Evolutionary conservation across 345 rosid species (phyloP).

Genomic region (Ailanthus altissimus): DNA sequence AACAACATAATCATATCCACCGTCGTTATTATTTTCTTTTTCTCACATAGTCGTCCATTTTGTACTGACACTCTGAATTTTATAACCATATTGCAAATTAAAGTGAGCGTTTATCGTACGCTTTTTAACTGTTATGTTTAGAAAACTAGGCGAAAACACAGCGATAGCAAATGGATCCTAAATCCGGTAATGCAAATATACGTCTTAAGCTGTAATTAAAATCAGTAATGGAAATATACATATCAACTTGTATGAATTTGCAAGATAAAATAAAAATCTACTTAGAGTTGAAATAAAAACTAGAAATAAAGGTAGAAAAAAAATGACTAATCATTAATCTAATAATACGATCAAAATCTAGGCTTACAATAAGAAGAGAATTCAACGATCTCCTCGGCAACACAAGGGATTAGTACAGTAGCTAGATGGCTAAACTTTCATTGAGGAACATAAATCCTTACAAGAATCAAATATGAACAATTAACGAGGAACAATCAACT

Average conservation of each 20-base stretch:
- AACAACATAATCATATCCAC: neutral
- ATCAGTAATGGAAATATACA: too few species aligned
- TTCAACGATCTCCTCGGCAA: neutral
- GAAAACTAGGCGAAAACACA: too few species aligned
- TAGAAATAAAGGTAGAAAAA: neutral
- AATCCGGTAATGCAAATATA: too few species aligned
- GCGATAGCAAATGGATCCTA: too few species aligned
- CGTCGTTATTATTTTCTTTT: too few species aligned
- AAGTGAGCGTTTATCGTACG: too few species aligned
- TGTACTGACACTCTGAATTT: too few species aligned
- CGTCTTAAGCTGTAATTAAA: too few species aligned
- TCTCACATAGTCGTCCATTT: too few species aligned
- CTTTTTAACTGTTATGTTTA: too few species aligned
- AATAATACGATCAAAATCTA: neutral
- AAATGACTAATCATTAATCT: neutral
- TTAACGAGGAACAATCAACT: constrained; percentile 1
- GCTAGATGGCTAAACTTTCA: neutral
- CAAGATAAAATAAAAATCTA: neutral
- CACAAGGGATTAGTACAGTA: neutral
- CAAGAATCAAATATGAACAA: constrained; percentile 3
- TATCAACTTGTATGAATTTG: neutral
- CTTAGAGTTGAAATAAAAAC: neutral
- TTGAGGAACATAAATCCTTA: neutral
- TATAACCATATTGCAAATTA: too few species aligned
- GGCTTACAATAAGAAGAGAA: neutral